These are phyloP conservation scores for Zasmidium angulare DNA, from an alignment of 2,329 filamentous ascomycete species.

Conservation along the genomic window DNA sequence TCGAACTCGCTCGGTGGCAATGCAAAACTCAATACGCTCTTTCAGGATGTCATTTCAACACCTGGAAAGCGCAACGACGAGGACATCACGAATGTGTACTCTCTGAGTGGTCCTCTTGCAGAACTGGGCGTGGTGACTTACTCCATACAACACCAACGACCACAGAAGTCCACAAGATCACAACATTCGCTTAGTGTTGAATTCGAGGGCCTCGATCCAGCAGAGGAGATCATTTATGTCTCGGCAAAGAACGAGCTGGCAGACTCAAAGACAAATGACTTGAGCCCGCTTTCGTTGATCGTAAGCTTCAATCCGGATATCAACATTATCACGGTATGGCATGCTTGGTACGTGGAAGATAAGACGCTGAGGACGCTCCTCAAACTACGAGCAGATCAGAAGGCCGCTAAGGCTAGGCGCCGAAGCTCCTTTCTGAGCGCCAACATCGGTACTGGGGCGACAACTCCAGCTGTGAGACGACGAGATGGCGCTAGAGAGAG, in stretches of 20 bases:
- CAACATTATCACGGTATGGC: slow-evolving; percentile 81
- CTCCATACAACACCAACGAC: slow-evolving; percentile 29
- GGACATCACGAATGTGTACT: slow-evolving; percentile 74
- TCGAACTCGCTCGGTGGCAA: slow-evolving; percentile 28
- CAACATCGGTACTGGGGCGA: slow-evolving; percentile 67
- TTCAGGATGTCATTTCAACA: slow-evolving; percentile 25
- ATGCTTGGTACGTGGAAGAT: slow-evolving; percentile 71
- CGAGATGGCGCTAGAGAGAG: slow-evolving; percentile 72
- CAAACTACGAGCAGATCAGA: slow-evolving; percentile 40
- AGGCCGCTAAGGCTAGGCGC: slow-evolving; percentile 55
- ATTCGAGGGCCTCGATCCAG: slow-evolving; percentile 65
- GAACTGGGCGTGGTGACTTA: slow-evolving; percentile 73
- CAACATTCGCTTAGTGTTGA: slow-evolving; percentile 42
- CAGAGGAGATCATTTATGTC: slow-evolving; percentile 82
- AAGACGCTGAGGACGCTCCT: slow-evolving; percentile 52
- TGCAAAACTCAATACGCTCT: slow-evolving; percentile 29
- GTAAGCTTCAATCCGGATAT: slow-evolving; percentile 78
- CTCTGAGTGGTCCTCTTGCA: slow-evolving; percentile 78
- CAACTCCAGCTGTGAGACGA: slow-evolving; percentile 66
- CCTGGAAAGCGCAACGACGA: slow-evolving; percentile 27
- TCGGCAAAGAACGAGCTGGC: slow-evolving; percentile 62
- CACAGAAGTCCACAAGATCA: slow-evolving; percentile 22
- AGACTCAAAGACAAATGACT: slow-evolving; percentile 41
- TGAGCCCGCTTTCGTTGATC: slow-evolving; percentile 63
- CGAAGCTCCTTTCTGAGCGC: slow-evolving; percentile 60